Conservation (phyloP, 768 basidiomycete species). For the Clitopilus hobsonii region DNA sequence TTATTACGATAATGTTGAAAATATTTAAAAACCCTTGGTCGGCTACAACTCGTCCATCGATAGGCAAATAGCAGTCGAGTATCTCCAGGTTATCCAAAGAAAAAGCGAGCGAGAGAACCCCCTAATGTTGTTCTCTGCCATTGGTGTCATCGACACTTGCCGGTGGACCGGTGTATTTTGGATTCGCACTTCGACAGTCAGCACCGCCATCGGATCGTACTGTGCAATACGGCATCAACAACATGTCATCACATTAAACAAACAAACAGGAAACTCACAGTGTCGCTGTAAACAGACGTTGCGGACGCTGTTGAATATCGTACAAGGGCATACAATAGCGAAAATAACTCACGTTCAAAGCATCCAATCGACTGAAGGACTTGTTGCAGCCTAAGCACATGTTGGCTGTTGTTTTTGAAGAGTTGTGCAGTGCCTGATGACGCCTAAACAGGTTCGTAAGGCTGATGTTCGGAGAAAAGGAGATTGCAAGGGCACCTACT, state of each 20-base stretch:
- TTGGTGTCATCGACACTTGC: background rate
- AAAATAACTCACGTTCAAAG: conserved; percentile 74
- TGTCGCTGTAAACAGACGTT: conserved; percentile 53
- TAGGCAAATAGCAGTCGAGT: conserved; percentile 6
- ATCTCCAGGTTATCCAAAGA: background rate
- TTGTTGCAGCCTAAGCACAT: conserved; percentile 91
- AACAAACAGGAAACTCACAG: conserved; percentile 43
- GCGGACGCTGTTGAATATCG: conserved; percentile 12
- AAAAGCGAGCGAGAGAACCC: background rate
- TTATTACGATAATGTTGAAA: background rate
- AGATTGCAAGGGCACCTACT: conserved; percentile 46
- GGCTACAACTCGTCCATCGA: background rate
- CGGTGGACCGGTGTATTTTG: conserved; percentile 23
- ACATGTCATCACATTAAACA: conserved; percentile 9
- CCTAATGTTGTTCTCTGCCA: background rate
- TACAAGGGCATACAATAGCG: conserved; percentile 13
- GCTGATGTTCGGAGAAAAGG: conserved; percentile 2
- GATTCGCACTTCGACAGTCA: conserved; percentile 56
- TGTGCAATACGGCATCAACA: conserved; percentile 26
- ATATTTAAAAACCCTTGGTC: background rate
- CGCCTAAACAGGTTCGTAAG: conserved; percentile 43
- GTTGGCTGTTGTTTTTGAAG: conserved; percentile 77
- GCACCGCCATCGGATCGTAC: conserved; percentile 84
- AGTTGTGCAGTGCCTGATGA: conserved; percentile 80
- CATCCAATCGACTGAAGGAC: conserved; percentile 91